These are phyloP conservation scores for Penicillium roqueforti DNA, from an alignment of 495 filamentous ascomycete genomes.

Conservation along the genomic window DNA sequence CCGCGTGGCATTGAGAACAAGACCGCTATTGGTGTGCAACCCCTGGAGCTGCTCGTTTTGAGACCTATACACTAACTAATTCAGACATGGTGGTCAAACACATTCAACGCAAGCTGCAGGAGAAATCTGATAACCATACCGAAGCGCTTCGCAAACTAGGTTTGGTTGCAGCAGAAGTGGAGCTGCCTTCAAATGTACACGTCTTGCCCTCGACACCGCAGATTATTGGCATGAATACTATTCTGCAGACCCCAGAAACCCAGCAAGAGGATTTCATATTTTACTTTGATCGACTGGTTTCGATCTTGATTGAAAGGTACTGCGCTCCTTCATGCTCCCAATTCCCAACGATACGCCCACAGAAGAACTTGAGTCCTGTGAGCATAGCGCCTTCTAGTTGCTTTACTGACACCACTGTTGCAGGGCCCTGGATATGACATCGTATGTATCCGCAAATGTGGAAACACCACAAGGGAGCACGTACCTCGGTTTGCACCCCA, in stretches of 20 bases:
- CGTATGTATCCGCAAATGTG: constrained; percentile 57
- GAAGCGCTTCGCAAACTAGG: constrained; percentile 71
- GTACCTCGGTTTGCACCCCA: constrained; percentile 64
- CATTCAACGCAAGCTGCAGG: constrained; percentile 73
- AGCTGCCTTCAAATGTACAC: constrained; percentile 67
- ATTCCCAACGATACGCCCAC: no score
- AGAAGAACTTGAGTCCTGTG: no score
- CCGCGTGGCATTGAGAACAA: constrained; percentile 90
- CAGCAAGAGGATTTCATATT: constrained; percentile 90
- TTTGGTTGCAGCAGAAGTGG: constrained; percentile 59
- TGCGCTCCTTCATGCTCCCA: background rate
- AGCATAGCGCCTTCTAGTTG: no score
- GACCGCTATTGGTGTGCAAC: constrained; percentile 74
- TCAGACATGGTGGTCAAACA: constrained; percentile 85
- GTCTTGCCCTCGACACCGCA: constrained; percentile 72
- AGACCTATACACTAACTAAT: constrained; percentile 8
- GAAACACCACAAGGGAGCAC: constrained; percentile 60
- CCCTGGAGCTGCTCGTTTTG: background rate
- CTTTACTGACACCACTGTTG: constrained; percentile 4
- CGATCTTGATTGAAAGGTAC: constrained; percentile 80
- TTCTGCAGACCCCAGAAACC: constrained; percentile 77
- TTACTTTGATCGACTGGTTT: constrained; percentile 84
- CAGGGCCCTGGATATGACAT: constrained; percentile 68
- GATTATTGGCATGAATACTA: constrained; percentile 80
- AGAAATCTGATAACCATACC: constrained; percentile 82